phyloP scores from a whole-genome alignment of 441 rosid species.

The Adansonia madagascariensis region DNA sequence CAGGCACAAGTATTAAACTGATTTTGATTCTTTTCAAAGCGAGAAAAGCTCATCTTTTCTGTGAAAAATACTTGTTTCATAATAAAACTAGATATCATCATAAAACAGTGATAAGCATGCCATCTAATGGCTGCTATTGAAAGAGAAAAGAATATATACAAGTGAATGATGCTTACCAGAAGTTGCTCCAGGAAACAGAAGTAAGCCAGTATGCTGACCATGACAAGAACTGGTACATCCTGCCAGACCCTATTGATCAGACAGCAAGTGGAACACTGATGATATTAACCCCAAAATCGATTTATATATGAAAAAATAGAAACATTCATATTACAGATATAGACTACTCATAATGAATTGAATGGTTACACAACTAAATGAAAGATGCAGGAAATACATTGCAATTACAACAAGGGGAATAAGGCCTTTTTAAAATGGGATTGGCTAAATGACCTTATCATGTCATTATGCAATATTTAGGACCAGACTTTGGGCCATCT shows the following conservation, averaged over 20 bases:
- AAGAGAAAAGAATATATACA: background rate
- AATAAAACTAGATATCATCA: background rate
- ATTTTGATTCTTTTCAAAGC: background rate
- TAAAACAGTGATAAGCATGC: conserved; percentile 6
- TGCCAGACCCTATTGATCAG: conserved; percentile 45
- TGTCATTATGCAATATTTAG: background rate
- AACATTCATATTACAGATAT: conserved; percentile 14
- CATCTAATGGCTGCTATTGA: background rate
- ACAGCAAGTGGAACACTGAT: conserved; percentile 20
- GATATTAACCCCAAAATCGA: conserved; percentile 18
- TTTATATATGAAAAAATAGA: background rate
- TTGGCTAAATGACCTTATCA: background rate
- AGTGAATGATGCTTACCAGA: conserved; percentile 34
- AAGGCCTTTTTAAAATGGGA: background rate
- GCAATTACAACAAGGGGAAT: background rate
- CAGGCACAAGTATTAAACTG: background rate
- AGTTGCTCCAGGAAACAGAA: conserved; percentile 53
- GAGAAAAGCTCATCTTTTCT: background rate
- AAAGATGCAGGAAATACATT: background rate
- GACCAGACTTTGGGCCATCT: conserved; percentile 1
- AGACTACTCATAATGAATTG: conserved; percentile 11
- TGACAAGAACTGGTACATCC: conserved; percentile 49
- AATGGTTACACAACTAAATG: background rate
- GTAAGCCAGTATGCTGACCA: conserved; percentile 53
- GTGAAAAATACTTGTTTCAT: background rate